phyloP scores from a whole-genome alignment of 192 early-diverging fungal genomes.

The Coemansia sp. region DNA sequence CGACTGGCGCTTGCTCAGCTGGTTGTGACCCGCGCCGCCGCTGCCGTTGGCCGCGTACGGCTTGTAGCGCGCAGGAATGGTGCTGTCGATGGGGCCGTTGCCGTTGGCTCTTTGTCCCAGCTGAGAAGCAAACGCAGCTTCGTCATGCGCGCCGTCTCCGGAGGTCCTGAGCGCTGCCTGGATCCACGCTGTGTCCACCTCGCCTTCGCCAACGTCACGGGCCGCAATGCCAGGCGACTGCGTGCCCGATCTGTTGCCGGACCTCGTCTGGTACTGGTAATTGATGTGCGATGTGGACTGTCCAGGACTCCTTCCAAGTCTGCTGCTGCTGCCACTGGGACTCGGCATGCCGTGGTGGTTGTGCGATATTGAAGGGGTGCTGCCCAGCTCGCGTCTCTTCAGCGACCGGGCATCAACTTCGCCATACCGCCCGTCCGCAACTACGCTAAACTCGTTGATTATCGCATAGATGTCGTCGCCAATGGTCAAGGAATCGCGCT shows the following conservation, averaged over 20 bases:
- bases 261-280: background rate
- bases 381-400: slow-evolving; percentile 9
- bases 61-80: background rate
- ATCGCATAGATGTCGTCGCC: slow-evolving; percentile 52
- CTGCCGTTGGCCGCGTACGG: background rate
- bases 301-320: slow-evolving; percentile 1
- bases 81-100: background rate
- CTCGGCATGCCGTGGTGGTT: slow-evolving; percentile 8
- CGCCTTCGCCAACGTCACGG: background rate
- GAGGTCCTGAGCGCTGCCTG: background rate
- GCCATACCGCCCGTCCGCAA: slow-evolving; percentile 44
- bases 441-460: slow-evolving; percentile 51
- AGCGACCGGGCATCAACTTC: slow-evolving; percentile 39
- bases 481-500: slow-evolving; percentile 43
- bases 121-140: background rate
- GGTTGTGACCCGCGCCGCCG: background rate
- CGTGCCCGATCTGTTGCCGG: background rate
- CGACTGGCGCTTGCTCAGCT: background rate
- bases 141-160: slow-evolving; percentile 9
- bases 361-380: slow-evolving; percentile 2
- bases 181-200: background rate
- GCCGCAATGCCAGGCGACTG: background rate
- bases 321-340: background rate
- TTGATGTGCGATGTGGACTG: background rate
- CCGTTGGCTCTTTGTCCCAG: background rate